Base-by-base conservation (phyloP, 1,284 basidiomycete genomes). In the Marasmius tenuissimus region DNA sequence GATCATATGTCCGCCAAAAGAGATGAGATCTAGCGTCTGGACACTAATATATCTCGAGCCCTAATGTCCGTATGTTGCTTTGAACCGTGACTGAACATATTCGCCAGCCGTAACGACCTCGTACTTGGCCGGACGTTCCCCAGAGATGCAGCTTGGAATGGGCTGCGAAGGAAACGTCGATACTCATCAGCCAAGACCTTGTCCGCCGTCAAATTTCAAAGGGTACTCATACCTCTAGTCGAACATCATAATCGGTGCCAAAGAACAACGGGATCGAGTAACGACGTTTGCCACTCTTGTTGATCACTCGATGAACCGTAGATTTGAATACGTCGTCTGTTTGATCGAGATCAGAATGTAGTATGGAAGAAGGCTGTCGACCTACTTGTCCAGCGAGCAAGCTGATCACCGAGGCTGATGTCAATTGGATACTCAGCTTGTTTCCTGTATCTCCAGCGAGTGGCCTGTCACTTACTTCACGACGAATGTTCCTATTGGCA, bases 291-390 rank as follows among this genome's bases (percentile, higher is more conserved):
- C 85, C 84, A 33, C 84, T 83, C 2, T 83, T 73, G 66, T 92
- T 92, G 65, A 91, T 82, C 4, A 86, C 92, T 22, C 91, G 84
- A 71, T 93, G 92, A 3, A 87, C 78, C 1, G 89, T 92, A 2
- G 88, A 91, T 64, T 90, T 90, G 78, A 92, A 93, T 40, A 90
- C 78, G 67, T 88, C 91, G 71, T 93, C 89, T 92, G 61, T 22
- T 47, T 22, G 56, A 47, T 57, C 39, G 49, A 11, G 39, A 39
- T 4, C 20, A 45, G 63, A 20, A 57, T 27, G 33, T 55, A 52
- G 42, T 11, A 60, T 34, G 11, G 14, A 37, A 50, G 56, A 39
- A 27, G 16, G 12, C 9, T 20, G 39, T 14, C 52, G 40, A 74
- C 85, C 50, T 68, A 90, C 89, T 93, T 33, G 90, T 92, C 87